Percentiles rank a stretch among this genome's conserved stretches.
Evolutionary conservation across 495 filamentous ascomycete genomes (phyloP).

Genomic region (Podospora anserina): DNA sequence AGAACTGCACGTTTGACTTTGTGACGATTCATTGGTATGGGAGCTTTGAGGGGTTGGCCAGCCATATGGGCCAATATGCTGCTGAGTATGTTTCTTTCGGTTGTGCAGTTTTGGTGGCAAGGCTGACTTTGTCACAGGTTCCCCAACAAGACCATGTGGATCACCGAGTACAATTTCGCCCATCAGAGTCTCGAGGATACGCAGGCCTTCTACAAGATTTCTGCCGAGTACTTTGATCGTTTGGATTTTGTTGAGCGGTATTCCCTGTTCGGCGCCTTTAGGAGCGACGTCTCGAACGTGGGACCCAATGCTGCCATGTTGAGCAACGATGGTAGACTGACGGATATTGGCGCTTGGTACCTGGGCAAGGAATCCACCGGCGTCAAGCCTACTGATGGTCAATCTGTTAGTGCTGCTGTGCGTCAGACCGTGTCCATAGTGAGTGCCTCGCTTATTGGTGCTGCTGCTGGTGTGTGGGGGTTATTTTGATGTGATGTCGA

Average conservation of each 20-base stretch:
- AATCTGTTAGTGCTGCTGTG: slow-evolving; percentile 1
- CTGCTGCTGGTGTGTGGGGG: neutral
- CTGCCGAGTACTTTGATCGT: slow-evolving; percentile 61
- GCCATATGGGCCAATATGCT: slow-evolving; percentile 61
- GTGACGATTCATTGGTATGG: slow-evolving; percentile 77
- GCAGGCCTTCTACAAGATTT: slow-evolving; percentile 63
- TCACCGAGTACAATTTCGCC: slow-evolving; percentile 66
- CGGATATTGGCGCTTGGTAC: slow-evolving; percentile 75
- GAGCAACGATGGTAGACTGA: slow-evolving; percentile 57
- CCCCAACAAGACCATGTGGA: slow-evolving; percentile 61
- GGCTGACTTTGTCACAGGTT: slow-evolving; percentile 38
- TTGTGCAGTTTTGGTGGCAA: neutral
- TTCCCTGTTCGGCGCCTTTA: slow-evolving; percentile 71
- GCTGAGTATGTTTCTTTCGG: slow-evolving; percentile 38
- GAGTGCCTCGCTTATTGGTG: neutral
- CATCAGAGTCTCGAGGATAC: slow-evolving; percentile 51
- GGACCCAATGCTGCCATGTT: slow-evolving; percentile 67
- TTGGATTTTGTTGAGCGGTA: slow-evolving; percentile 60
- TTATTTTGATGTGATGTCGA: neutral
- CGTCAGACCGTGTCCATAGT: neutral
- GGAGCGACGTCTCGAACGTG: slow-evolving; percentile 62
- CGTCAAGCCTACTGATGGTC: slow-evolving; percentile 19
- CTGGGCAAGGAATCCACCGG: slow-evolving; percentile 55
- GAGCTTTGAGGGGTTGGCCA: slow-evolving; percentile 68
- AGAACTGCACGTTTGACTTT: slow-evolving; percentile 66